A percentile compares a stretch with the other conserved stretches of the same genome.
phyloP scores from a whole-genome alignment of 257 asterid species.

The Solanum dulcamara region DNA sequence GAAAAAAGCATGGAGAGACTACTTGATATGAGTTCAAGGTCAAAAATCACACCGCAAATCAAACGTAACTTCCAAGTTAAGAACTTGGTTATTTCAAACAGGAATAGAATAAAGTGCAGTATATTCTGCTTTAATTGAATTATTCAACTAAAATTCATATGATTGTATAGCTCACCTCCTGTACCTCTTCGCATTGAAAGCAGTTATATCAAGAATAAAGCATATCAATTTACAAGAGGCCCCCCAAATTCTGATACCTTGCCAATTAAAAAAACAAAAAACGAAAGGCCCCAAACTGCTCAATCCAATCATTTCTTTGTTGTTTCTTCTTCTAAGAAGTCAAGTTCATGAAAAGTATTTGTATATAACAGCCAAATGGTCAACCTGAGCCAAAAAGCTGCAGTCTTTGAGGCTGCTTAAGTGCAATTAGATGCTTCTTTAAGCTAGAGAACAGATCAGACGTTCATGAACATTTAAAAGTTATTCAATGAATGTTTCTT shows the following conservation, averaged over 20 bases:
- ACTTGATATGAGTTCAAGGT: not conserved
- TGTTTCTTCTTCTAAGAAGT: not conserved
- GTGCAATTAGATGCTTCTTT: not conserved
- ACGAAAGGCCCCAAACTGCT: not conserved
- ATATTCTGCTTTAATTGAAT: not conserved
- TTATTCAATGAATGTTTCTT: not conserved
- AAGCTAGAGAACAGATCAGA: not conserved
- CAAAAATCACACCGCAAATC: not conserved
- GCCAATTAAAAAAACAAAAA: not conserved
- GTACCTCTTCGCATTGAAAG: not conserved
- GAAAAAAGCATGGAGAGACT: not conserved
- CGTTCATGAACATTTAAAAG: not conserved
- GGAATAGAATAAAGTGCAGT: not conserved
- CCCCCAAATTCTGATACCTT: not conserved
- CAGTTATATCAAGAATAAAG: not conserved
- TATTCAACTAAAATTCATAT: not conserved
- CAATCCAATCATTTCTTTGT: not conserved
- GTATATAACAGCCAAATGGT: not conserved
- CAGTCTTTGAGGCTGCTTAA: not conserved
- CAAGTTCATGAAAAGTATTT: not conserved
- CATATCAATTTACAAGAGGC: not conserved
- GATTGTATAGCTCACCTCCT: not conserved
- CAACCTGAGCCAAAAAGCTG: not conserved
- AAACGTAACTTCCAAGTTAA: not conserved
- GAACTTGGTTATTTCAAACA: not conserved